Conservation (phyloP, 2,329 filamentous ascomycete genomes). For the Cryphonectria nitschkei region DNA sequence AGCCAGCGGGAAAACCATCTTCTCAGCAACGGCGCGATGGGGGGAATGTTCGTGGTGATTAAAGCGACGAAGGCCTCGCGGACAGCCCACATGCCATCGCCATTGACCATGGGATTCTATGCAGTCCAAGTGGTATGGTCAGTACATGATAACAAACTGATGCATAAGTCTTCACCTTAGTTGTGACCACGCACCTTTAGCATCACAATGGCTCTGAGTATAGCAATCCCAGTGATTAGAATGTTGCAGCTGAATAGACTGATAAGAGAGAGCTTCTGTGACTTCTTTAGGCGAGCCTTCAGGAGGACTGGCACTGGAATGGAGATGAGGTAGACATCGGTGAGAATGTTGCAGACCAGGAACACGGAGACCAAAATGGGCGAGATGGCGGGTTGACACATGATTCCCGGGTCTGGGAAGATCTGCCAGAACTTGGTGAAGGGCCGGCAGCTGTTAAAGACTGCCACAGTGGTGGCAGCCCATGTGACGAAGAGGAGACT, state of each 20-base stretch:
- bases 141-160: not conserved
- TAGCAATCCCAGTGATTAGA: constrained; percentile 23
- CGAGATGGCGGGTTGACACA: constrained; percentile 22
- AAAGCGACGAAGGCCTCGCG: constrained; percentile 24
- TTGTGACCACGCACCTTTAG: constrained; percentile 6
- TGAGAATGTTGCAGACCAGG: constrained; percentile 24
- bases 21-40: constrained; percentile 22
- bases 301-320: constrained; percentile 21
- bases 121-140: not conserved
- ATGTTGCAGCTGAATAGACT: constrained; percentile 27
- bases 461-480: constrained; percentile 51
- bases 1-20: constrained; percentile 20
- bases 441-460: constrained; percentile 57
- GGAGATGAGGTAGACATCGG: constrained; percentile 29
- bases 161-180: not conserved
- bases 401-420: constrained; percentile 59
- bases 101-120: constrained; percentile 19
- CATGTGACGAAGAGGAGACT: constrained; percentile 53
- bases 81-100: constrained; percentile 24
- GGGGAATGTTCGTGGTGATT: constrained; percentile 22
- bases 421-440: constrained; percentile 63
- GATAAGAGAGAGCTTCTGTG: constrained; percentile 23
- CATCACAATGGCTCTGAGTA: constrained; percentile 19
- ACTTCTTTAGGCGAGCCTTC: constrained; percentile 10
- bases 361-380: constrained; percentile 18